Base-by-base conservation (phyloP, 129 eudicot species). In the Calendula officinalis region DNA sequence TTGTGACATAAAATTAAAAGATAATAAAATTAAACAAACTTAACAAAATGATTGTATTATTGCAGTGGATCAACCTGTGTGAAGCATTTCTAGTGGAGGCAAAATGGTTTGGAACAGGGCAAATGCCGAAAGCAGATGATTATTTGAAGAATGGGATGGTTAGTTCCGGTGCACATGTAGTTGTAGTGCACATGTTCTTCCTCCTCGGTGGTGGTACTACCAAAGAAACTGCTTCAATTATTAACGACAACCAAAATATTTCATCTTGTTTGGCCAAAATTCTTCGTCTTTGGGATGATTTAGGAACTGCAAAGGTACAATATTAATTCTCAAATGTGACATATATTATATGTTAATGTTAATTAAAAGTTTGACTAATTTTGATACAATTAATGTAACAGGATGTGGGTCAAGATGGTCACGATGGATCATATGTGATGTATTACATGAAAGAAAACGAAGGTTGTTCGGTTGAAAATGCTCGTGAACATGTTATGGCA, bases 271-370 rank as follows among this genome's bases (percentile, higher is more conserved):
- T 74, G 5, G 81, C 77, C 3, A 73, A 78, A 47, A 81, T 85
- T 66, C 85, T 85, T 63, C 87, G 92, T 49, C 87, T 85, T 66
- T 85, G 84, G 87, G 92, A 83, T 66, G 89, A 83, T 43, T 57
- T 83, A 65, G 85, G 83, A 60, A 77, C 70, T 70, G 78, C 85
- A 12, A 50, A 76, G 82, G 85, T 78, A 65, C 12, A 71, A 9
- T 3, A 32, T 1, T 44, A 73, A 3, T 3, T 36, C 22, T 6
- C 43, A 27, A 45, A 46, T 27, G 13, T 14, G 39, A 50, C 60
- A 1, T 38, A 11, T 5, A 8, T 42, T 22, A 41, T 41, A 6
- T 6, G 9, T 12, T 55, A 55, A 14, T 66, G 11, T 66, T 11
- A 27, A 16, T 14, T 10, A 39, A 15, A 14, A 44, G 10, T 10